Conservation (phyloP, 2,329 filamentous ascomycete species). For the Apiospora aurea region DNA sequence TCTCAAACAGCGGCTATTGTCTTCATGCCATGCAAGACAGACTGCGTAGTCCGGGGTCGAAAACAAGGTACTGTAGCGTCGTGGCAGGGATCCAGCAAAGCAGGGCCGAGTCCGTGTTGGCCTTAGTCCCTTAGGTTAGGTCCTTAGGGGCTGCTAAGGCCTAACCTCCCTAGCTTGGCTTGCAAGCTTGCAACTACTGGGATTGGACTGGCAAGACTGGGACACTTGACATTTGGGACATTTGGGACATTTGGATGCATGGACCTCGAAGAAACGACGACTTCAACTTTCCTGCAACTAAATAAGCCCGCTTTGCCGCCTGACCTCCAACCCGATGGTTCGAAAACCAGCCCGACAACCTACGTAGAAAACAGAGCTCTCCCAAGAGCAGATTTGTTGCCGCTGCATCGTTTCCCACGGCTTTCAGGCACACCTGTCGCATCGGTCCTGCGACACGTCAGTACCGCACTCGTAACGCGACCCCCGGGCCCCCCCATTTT, state of each 20-base stretch:
- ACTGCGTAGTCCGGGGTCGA: conserved; percentile 3
- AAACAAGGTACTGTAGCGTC: neutral
- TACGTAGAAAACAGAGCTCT: conserved; percentile 2
- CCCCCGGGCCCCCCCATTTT: conserved; percentile 8
- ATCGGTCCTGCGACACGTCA: conserved; percentile 13
- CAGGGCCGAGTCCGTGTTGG: conserved; percentile 17
- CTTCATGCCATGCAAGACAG: neutral
- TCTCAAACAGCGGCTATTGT: neutral
- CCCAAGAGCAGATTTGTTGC: neutral
- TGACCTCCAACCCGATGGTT: neutral
- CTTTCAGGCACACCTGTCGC: conserved; percentile 16
- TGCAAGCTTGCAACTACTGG: neutral
- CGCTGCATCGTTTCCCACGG: neutral
- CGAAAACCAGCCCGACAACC: neutral
- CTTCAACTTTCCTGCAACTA: neutral
- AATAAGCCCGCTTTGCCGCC: neutral
- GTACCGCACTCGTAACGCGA: neutral
- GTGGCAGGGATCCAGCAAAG: conserved; percentile 7
- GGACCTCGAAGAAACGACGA: conserved; percentile 19
- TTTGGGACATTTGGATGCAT: conserved; percentile 13
- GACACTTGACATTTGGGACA: neutral
- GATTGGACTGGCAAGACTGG: neutral
- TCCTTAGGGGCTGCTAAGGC: neutral
- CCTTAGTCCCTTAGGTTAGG: neutral
- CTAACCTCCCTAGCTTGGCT: neutral